Base-by-base conservation (phyloP, 2,329 filamentous ascomycete genomes). In the Aspergillus sojae region DNA sequence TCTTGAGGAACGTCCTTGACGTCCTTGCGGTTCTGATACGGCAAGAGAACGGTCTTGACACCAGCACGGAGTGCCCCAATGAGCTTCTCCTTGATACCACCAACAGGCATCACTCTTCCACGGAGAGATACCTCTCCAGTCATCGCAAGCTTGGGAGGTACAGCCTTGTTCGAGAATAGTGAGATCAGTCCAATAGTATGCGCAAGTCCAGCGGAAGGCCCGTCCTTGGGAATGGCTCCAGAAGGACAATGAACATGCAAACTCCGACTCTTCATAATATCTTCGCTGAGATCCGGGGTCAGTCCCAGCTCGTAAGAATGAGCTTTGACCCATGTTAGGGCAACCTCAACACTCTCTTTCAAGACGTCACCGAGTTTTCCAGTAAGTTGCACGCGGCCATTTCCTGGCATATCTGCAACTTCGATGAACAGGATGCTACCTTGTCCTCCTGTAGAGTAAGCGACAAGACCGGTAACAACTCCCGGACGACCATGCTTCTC, bases 351-450 rank as follows among this genome's bases (percentile, higher is more conserved):
- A 67, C 90, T 94, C 79, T 99, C 95, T 80, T 98, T 98, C 63
- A 99, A 88, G 34, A 99, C 95, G 71, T 97, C 94, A 67, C 95
- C 95, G 7, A 99, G 88, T 77, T 96, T 98, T 65, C 95, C 95
- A 1, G 95, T 99, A 30, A 99, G 88, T 80, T 98, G 95, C 41
- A 99, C 93, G 59, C 91, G 89, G 39, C 95, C 95, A 62, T 88
- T 90, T 50, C 95, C 95, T 0, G 95, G 95, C 93, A 98, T 98
- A 75, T 97, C 94, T 12, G 94, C 93, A 52, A 97, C 93, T 80
- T 99, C 95, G 71, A 99, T 99, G 83, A 99, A 99, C 61, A 99
- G 85, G 72, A 99, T 99, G 74, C 91, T 94, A 66, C 95, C 95
- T 77, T 97, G 94, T 55, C 93, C 93, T 57, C 95, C 94, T 4